Conservation (phyloP, 495 filamentous ascomycete species). For the Trichoderma gamsii region DNA sequence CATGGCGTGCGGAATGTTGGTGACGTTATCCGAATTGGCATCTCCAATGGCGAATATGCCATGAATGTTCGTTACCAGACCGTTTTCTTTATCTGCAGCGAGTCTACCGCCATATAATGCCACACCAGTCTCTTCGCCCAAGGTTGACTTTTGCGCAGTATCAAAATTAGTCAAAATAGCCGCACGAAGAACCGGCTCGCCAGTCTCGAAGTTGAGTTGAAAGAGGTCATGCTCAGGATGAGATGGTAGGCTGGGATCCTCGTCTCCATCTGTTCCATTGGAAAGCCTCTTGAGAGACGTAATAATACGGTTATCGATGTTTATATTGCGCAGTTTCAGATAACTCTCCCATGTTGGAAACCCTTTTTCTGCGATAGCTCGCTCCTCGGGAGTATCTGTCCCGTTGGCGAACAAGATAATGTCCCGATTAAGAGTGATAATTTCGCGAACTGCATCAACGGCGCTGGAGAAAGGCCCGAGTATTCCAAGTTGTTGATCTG, state of each 20-base stretch:
- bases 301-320: constrained; percentile 50
- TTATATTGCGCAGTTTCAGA: constrained; percentile 17
- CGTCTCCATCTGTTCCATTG: constrained; percentile 32
- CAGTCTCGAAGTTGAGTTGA: constrained; percentile 46
- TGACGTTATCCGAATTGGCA: constrained; percentile 50
- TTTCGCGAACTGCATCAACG: constrained; percentile 16
- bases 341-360: constrained; percentile 18
- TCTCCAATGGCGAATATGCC: constrained; percentile 28
- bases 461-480: constrained; percentile 29
- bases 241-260: constrained; percentile 35
- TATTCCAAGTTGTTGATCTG: constrained; percentile 23
- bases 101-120: constrained; percentile 41
- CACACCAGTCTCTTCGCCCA: constrained; percentile 38
- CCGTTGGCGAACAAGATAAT: constrained; percentile 27
- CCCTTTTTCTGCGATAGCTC: constrained; percentile 15
- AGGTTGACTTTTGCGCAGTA: constrained; percentile 25
- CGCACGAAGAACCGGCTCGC: constrained; percentile 34
- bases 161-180: constrained; percentile 21
- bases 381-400: constrained; percentile 17
- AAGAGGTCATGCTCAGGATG: constrained; percentile 45
- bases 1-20: constrained; percentile 56
- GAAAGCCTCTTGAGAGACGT: constrained; percentile 39
- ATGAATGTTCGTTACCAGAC: constrained; percentile 21
- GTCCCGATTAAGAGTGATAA: constrained; percentile 20
- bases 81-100: constrained; percentile 35